These are phyloP conservation scores for Skeletonema marinoi DNA, from an alignment of 108 stramenopile species.

Conservation along the genomic window DNA sequence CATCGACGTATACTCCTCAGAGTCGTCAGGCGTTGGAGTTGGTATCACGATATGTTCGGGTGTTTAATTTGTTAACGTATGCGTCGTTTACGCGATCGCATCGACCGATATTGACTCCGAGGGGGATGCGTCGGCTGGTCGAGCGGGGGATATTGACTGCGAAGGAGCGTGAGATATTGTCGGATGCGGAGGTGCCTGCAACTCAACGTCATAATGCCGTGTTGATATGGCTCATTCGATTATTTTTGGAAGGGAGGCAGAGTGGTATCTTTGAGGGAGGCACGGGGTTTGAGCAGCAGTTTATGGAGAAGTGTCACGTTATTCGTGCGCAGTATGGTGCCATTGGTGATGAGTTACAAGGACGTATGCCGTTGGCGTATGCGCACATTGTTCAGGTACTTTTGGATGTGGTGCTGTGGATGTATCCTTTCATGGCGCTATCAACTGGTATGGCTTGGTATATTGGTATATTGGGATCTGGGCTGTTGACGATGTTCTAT, in stretches of 20 bases:
- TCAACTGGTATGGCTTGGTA: conserved; percentile 73
- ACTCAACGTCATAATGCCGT: conserved; percentile 90
- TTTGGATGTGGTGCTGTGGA: conserved; percentile 84
- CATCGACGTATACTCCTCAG: conserved; percentile 74
- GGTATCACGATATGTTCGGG: conserved; percentile 77
- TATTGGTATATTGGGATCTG: conserved; percentile 77
- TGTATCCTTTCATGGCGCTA: conserved; percentile 90
- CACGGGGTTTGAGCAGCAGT: conserved; percentile 80
- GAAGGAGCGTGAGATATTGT: conserved; percentile 68
- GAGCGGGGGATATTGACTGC: conserved; percentile 84
- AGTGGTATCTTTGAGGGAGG: conserved; percentile 85
- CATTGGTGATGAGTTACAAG: conserved; percentile 85
- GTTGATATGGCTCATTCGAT: conserved; percentile 82
- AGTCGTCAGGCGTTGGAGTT: conserved; percentile 75
- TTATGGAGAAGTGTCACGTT: conserved; percentile 86
- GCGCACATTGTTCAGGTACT: conserved; percentile 91
- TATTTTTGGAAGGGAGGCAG: conserved; percentile 76
- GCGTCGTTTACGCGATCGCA: conserved; percentile 89
- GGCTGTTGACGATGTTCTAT: conserved; percentile 82
- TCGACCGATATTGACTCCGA: conserved; percentile 85
- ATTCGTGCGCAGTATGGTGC: conserved; percentile 86
- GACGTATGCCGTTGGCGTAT: conserved; percentile 92
- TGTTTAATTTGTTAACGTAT: conserved; percentile 89
- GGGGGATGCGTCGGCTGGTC: conserved; percentile 86
- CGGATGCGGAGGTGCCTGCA: conserved; percentile 76